A percentile compares a stretch with the other conserved stretches of the same genome.
phyloP scores from a whole-genome alignment of 192 early-diverging fungal genomes.

The Linnemannia exigua region DNA sequence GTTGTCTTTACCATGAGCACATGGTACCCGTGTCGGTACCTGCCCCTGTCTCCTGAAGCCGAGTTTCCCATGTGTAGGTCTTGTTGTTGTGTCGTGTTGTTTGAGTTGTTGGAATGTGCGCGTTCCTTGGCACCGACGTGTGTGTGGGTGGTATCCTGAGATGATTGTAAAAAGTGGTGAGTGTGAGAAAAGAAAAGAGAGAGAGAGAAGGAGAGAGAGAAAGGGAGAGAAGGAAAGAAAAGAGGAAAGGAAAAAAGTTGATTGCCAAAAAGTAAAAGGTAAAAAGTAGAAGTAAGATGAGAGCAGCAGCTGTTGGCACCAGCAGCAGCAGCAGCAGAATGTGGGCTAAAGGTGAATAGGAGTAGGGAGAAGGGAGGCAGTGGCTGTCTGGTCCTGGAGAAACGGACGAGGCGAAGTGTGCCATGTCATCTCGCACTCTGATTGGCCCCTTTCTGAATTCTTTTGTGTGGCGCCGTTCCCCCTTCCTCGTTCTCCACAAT shows the following conservation, averaged over 20 bases:
- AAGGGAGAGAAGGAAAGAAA: neutral
- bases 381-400: no score
- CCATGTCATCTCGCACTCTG: constrained; percentile 67
- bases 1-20: constrained; percentile 68
- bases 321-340: no score
- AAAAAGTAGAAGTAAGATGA: neutral
- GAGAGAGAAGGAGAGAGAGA: neutral
- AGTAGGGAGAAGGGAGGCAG: neutral
- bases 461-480: constrained; percentile 30
- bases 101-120: neutral
- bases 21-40: constrained; percentile 72
- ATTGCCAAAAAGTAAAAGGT: neutral
- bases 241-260: neutral
- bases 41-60: constrained; percentile 61
- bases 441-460: constrained; percentile 70
- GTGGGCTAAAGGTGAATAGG: neutral
- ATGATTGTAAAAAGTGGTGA: neutral
- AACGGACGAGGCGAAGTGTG: constrained; percentile 3
- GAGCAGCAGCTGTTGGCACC: neutral
- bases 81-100: neutral
- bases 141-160: neutral
- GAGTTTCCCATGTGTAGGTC: constrained; percentile 59
- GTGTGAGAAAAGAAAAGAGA: neutral
- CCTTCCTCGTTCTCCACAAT: neutral
- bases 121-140: neutral